Conservation (phyloP, 108 stramenopile species). For the Skeletonema potamos region DNA sequence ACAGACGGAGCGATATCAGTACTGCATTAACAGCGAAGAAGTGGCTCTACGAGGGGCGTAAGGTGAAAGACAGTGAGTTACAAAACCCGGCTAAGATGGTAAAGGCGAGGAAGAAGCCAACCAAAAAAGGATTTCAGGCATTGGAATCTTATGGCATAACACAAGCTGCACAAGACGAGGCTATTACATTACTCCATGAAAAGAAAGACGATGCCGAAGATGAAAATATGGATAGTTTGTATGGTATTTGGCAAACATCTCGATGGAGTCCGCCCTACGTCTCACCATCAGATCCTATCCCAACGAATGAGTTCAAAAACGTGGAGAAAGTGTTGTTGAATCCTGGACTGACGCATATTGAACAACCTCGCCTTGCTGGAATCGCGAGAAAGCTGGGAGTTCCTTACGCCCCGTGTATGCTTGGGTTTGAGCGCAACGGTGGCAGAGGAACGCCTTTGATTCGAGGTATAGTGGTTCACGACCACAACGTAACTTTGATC, state of each 20-base stretch:
- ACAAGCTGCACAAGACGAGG: conserved; percentile 12
- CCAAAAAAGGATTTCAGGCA: conserved; percentile 54
- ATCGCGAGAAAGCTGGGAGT: conserved; percentile 77
- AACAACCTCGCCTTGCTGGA: conserved; percentile 49
- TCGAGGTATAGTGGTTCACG: conserved; percentile 83
- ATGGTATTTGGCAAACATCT: conserved; percentile 84
- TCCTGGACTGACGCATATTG: conserved; percentile 84
- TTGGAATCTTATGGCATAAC: conserved; percentile 70
- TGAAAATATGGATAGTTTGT: conserved; percentile 56
- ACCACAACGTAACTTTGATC: conserved; percentile 72
- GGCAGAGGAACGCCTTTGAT: conserved; percentile 79
- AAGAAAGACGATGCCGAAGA: conserved; percentile 26
- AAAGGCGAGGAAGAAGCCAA: conserved; percentile 66
- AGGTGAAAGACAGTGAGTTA: conserved; percentile 64
- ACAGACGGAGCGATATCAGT: conserved; percentile 68
- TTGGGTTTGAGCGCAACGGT: conserved; percentile 84
- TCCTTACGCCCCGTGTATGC: conserved; percentile 85
- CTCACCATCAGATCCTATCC: conserved; percentile 71
- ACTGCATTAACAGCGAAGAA: conserved; percentile 61
- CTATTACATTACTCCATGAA: conserved; percentile 34
- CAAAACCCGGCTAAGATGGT: conserved; percentile 62
- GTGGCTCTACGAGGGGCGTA: conserved; percentile 84
- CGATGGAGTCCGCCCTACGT: conserved; percentile 65
- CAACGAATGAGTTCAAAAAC: conserved; percentile 78
- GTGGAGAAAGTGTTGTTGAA: conserved; percentile 80